Evolutionary conservation across 2,329 filamentous ascomycete genomes (phyloP).

Genomic region (Tolypocladium endophyticum): DNA sequence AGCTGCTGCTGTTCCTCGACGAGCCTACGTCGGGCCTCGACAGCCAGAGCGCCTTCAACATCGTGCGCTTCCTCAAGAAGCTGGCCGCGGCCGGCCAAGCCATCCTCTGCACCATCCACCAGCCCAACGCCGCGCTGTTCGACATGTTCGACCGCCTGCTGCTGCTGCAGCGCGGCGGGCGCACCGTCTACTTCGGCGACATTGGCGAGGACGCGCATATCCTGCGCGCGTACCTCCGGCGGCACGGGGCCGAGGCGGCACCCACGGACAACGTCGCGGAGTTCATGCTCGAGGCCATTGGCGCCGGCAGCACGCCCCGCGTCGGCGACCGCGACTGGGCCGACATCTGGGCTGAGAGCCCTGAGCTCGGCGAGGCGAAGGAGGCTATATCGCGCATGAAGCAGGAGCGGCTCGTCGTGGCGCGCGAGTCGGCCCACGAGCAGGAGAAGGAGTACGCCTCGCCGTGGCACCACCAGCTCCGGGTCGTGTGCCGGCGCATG

Average conservation of each 20-base stretch:
- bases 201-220: conserved; percentile 65
- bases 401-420: conserved; percentile 36
- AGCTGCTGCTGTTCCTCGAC: conserved; percentile 67
- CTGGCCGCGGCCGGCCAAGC: conserved; percentile 72
- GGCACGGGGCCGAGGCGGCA: conserved; percentile 48
- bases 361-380: conserved; percentile 59
- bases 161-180: conserved; percentile 66
- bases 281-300: conserved; percentile 80
- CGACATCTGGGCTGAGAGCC: conserved; percentile 65
- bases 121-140: conserved; percentile 77
- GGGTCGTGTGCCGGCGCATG: conserved; percentile 60
- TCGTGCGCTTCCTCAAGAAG: conserved; percentile 68
- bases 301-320: conserved; percentile 61
- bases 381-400: conserved; percentile 58
- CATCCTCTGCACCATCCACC: conserved; percentile 84
- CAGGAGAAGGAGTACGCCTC: conserved; percentile 73
- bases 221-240: conserved; percentile 53
- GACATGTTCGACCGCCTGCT: conserved; percentile 80
- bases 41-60: conserved; percentile 59
- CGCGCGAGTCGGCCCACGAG: conserved; percentile 32
- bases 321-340: conserved; percentile 70
- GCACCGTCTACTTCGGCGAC: conserved; percentile 78
- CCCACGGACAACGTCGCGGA: conserved; percentile 53
- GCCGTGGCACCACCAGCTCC: conserved; percentile 68
- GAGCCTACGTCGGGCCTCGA: conserved; percentile 66